Evolutionary conservation across 2,329 filamentous ascomycete genomes (phyloP).

Genomic region (Chaetomium olivaceum): DNA sequence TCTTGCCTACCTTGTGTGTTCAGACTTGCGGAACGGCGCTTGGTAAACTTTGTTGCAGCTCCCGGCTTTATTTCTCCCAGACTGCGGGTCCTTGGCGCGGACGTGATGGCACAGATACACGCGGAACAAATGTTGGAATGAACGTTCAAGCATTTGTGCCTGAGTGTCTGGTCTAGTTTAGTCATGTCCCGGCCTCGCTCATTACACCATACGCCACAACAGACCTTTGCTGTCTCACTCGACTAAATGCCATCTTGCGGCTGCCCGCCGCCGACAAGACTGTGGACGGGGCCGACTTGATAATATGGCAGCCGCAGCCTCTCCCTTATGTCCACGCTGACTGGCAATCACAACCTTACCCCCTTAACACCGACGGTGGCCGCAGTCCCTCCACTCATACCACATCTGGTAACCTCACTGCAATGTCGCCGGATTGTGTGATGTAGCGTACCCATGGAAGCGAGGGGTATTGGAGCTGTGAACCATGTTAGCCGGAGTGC

Average conservation of each 20-base stretch:
- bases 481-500: conserved; percentile 14
- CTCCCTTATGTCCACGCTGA: background rate
- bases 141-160: background rate
- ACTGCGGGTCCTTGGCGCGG: background rate
- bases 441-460: conserved; percentile 98
- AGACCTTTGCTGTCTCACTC: conserved; percentile 12
- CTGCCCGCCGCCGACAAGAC: background rate
- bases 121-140: background rate
- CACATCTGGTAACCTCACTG: conserved; percentile 88
- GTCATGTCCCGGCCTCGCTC: conserved; percentile 3
- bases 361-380: background rate
- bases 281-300: background rate
- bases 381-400: conserved; percentile 48
- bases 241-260: background rate
- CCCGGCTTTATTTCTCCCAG: background rate
- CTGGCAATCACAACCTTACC: background rate
- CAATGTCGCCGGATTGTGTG: conserved; percentile 95
- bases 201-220: conserved; percentile 22
- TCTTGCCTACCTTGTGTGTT: background rate
- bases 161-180: conserved; percentile 7
- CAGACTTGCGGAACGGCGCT: background rate
- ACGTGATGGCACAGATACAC: background rate
- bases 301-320: background rate
- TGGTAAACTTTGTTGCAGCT: background rate
- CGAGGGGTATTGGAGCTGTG: conserved; percentile 92